phyloP scores from a whole-genome alignment of 116 monocot species.

The Zostera marina region DNA sequence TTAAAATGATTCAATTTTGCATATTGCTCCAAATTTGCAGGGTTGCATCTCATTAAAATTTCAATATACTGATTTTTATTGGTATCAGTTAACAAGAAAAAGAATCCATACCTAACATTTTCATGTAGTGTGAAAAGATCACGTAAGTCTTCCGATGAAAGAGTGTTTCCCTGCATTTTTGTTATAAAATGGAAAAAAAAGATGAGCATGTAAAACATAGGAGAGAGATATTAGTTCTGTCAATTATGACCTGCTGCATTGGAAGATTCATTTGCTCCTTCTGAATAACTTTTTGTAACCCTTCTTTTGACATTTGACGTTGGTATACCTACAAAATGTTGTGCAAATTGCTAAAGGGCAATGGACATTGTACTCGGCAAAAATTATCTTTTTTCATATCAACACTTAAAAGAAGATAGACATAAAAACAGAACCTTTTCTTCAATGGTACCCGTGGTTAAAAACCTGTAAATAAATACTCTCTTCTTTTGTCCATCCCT shows the following conservation, averaged over 20 bases:
- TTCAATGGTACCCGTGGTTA: constrained; percentile 95
- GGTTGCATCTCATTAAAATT: not conserved
- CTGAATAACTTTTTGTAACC: constrained; percentile 97
- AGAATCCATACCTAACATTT: constrained; percentile 36
- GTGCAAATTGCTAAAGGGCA: not conserved
- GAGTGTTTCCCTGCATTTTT: constrained; percentile 47
- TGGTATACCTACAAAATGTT: constrained; percentile 56
- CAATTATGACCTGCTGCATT: constrained; percentile 15
- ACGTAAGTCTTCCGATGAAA: constrained; percentile 81
- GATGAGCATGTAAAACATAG: no score
- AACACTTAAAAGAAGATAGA: not conserved
- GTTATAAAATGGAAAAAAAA: not conserved
- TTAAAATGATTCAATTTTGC: not conserved
- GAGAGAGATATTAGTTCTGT: no score
- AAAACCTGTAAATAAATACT: constrained; percentile 88
- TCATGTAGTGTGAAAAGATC: constrained; percentile 87
- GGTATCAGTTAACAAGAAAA: not conserved
- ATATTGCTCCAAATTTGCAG: not conserved
- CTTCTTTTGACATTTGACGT: constrained; percentile 99
- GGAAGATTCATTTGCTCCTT: constrained; percentile 28
- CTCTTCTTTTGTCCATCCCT: constrained; percentile 98
- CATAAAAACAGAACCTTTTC: constrained; percentile 55
- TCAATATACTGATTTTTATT: not conserved
- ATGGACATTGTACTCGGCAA: not conserved
- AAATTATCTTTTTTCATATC: no score